These are phyloP conservation scores for Paecilomyces dactylethromorphus DNA, from an alignment of 2,329 filamentous ascomycete species.

Conservation along the genomic window DNA sequence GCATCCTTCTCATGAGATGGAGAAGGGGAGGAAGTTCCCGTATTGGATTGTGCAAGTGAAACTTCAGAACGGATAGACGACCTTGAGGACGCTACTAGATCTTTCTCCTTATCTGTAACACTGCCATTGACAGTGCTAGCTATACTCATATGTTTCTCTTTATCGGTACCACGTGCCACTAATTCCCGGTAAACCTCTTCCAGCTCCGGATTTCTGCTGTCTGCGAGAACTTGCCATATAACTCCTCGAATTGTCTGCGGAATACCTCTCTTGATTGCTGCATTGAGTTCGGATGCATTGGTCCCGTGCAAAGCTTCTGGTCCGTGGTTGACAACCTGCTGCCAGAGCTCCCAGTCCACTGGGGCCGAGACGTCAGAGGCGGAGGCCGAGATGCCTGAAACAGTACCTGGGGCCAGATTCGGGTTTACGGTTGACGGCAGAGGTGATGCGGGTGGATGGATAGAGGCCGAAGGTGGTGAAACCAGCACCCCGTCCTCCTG, in stretches of 20 bases:
- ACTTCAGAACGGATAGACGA: conserved; percentile 77
- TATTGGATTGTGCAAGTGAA: conserved; percentile 50
- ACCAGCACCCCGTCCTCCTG: conserved; percentile 33
- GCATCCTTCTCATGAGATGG: conserved; percentile 52
- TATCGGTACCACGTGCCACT: conserved; percentile 70
- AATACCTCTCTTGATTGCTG: conserved; percentile 86
- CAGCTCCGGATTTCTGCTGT: conserved; percentile 88
- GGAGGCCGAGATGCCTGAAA: conserved; percentile 69
- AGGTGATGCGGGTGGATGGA: conserved; percentile 16
- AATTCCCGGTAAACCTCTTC: conserved; percentile 83
- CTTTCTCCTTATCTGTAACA: conserved; percentile 57
- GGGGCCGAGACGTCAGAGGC: conserved; percentile 57
- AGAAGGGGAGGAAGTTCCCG: conserved; percentile 49
- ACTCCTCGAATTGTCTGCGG: conserved; percentile 94
- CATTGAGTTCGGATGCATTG: conserved; percentile 82
- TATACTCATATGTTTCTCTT: conserved; percentile 56
- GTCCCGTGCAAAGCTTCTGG: conserved; percentile 80
- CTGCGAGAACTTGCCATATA: conserved; percentile 94
- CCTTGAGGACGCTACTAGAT: conserved; percentile 66
- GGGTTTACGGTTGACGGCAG: conserved; percentile 58
- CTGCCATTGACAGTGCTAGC: conserved; percentile 48
- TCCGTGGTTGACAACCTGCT: conserved; percentile 89
- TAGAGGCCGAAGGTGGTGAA: conserved; percentile 16
- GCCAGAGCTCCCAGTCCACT: conserved; percentile 99
- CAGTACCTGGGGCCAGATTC: conserved; percentile 75